Evolutionary conservation across 306 rosid species (phyloP), one percentile per base, ranked within the genome.

Genomic region (Malus sylvestris): DNA sequence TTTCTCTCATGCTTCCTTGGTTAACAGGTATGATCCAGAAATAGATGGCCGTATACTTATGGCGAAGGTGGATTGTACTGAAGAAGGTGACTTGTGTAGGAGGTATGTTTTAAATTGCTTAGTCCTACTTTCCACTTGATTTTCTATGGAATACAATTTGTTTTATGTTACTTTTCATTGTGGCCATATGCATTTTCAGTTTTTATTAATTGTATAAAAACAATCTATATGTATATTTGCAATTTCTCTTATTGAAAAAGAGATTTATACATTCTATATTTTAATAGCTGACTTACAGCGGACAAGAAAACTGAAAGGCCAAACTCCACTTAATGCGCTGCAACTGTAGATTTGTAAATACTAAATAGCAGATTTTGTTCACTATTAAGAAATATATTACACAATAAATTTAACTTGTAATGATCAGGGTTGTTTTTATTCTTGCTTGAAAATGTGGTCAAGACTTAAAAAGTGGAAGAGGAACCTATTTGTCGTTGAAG

Each of bases 51-150:
- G 99, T 45, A 89, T 95, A 74, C 74, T 95, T 81, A 42, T 92
- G 85, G 93, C 76, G 3, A 92, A 89, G 81, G 96, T 95, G 52
- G 97, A 95, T 85, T 95, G 99, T 90, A 95, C 97, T 19, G 51
- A 58, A 74, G 96, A 92, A 67, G 83, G 60, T 71, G 96, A 95
- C 77, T 85, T 95, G 81, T 95, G 99, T 85, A 86, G 82, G 86
- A 92, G 95, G 99, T 95, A 90, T 55, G 61, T 49, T 19, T 71
- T 67, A 20, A 59, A 72, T 68, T 53, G 61, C 52, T 7, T 4
- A 8, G 68, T 79, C 71, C 70, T 16, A 19, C 18, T 77, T 83
- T 71, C 76, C 53, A 61, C 70, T 57, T 58, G 71, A 55, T 69
- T 74, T 70, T 25, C 46, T 58, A 10, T 27, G 16, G 33, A 8